Evolutionary conservation across 2,329 filamentous ascomycete species (phyloP), one percentile per base, ranked within the genome.

Genomic region (Atkinsonella hypoxylon): DNA sequence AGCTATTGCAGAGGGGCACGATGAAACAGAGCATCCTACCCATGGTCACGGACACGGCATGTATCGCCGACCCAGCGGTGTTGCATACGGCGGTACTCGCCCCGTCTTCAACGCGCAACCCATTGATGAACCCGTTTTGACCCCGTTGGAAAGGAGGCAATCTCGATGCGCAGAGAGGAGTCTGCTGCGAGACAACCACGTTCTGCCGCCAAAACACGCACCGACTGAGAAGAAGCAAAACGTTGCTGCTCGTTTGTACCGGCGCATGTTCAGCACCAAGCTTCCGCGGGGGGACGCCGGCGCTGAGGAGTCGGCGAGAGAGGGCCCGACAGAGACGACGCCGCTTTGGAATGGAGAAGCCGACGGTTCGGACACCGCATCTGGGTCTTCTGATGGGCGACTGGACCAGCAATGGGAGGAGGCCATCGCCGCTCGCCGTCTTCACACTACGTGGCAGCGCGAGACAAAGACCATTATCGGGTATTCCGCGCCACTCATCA

Each of bases 361-460:
- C 13, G 50, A 44, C 2, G 38, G 26, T 34, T 52, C 51, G 2
- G 55, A 54, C 15, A 15, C 68, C 62, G 34, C 65, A 67, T 70
- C 72, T 20, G 69, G 70, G 39, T 71, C 71, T 51, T 72, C 74
- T 4, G 78, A 81, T 44, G 72, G 51, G 22, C 44, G 36, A 17
- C 43, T 90, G 47, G 79, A 85, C 57, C 76, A 81, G 59, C 84
- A 87, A 62, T 95, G 89, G 89, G 84, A 91, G 55, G 85, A 89
- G 54, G 91, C 90, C 0, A 86, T 96, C 11, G 77, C 81, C 1
- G 79, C 85, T 0, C 89, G 89, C 11, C 78, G 82, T 61, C 90
- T 97, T 56, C 83, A 84, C 49, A 96, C 90, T 4, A 94, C 89
- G 5, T 97, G 90, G 89, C 83, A 86, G 66, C 81, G 90, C 55